A percentile compares a stretch with the other conserved stretches of the same genome.
Evolutionary conservation across 2,329 filamentous ascomycete species (phyloP).

Genomic region (Epichloe sibirici): DNA sequence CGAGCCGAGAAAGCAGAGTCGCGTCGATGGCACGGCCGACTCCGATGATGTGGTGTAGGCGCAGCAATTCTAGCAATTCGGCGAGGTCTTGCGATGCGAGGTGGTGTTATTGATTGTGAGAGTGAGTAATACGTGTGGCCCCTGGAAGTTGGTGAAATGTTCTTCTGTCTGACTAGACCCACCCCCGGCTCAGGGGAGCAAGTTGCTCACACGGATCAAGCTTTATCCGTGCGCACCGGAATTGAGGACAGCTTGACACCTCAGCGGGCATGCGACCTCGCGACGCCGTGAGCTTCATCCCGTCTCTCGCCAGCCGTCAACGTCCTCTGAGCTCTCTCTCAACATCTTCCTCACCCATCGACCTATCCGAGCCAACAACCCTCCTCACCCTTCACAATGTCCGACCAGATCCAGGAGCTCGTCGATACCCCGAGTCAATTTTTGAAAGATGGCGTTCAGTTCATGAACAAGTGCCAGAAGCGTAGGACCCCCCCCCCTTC

Average conservation of each 20-base stretch:
- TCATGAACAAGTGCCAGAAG: conserved; percentile 51
- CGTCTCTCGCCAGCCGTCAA: not conserved
- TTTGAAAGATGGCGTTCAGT: conserved; percentile 47
- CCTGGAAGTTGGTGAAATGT: too few species aligned
- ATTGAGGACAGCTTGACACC: conserved; percentile 7
- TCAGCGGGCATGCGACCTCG: not conserved
- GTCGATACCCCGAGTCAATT: conserved; percentile 58
- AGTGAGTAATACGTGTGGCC: too few species aligned
- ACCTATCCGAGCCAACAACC: not conserved
- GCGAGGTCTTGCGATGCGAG: too few species aligned
- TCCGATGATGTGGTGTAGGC: too few species aligned
- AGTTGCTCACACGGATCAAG: conserved; percentile 1
- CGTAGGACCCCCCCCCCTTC: conserved; percentile 27
- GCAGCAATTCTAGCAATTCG: too few species aligned
- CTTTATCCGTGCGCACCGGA: conserved; percentile 2
- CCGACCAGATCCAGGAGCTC: conserved; percentile 58
- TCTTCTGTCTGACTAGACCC: too few species aligned
- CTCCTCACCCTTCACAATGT: conserved; percentile 31
- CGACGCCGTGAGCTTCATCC: not conserved
- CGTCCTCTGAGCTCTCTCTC: not conserved
- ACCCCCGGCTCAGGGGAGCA: too few species aligned
- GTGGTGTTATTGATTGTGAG: too few species aligned
- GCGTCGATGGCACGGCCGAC: too few species aligned
- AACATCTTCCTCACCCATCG: not conserved
- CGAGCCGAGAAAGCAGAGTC: too few species aligned